Percentiles rank a stretch among this genome's conserved stretches.
Conservation (phyloP, 495 filamentous ascomycete species). For the Hyaloscypha finlandica region DNA sequence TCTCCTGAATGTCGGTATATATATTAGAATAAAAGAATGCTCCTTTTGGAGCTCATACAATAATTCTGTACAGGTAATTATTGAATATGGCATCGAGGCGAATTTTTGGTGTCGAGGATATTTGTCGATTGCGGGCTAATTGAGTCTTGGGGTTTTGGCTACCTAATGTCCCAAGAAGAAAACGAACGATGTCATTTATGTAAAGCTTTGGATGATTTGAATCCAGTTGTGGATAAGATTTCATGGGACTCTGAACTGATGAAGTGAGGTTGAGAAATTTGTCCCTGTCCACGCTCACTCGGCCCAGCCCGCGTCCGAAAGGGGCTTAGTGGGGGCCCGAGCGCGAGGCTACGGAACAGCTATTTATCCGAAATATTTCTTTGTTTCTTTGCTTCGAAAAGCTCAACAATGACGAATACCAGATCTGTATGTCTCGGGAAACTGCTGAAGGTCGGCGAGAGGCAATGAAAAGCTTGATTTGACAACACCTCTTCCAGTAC, state of each 20-base stretch:
- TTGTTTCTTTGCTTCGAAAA: neutral
- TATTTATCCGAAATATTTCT: conserved; percentile 7
- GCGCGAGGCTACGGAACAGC: neutral
- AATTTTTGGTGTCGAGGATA: conserved; percentile 1
- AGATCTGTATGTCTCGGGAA: conserved; percentile 21
- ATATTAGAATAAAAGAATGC: conserved; percentile 30
- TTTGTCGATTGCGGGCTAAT: neutral
- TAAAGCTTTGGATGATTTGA: neutral
- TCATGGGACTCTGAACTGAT: neutral
- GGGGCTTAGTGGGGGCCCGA: neutral
- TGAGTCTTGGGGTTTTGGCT: neutral
- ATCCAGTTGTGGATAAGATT: neutral
- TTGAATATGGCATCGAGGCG: conserved; percentile 25
- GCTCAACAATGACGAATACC: neutral
- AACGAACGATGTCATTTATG: neutral
- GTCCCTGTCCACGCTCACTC: neutral
- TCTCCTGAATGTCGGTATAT: conserved; percentile 13
- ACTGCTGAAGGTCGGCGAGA: conserved; percentile 12
- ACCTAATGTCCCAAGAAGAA: neutral
- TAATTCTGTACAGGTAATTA: conserved; percentile 11
- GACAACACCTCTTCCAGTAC: conserved; percentile 17
- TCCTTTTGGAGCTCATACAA: conserved; percentile 27
- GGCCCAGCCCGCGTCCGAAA: neutral
- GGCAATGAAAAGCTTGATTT: conserved; percentile 25
- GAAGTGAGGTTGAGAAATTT: neutral